Evolutionary conservation across 306 rosid species (phyloP), one percentile per base, ranked within the genome.

Genomic region (Fragaria iinumae): DNA sequence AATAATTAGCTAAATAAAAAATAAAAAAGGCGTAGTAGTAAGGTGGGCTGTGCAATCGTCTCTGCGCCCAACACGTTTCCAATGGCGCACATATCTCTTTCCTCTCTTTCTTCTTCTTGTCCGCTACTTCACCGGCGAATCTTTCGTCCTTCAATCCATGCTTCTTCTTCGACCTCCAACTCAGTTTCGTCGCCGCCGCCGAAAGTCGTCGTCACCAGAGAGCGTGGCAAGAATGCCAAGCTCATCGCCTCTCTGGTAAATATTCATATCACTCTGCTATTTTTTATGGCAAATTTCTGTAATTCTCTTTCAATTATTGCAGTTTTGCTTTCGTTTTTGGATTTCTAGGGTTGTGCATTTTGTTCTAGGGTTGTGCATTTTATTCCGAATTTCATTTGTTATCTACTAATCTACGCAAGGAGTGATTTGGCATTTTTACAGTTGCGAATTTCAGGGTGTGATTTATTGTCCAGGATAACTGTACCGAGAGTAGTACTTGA

Each of bases 161-260:
- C 86, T 69, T 10, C 86, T 45, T 45, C 85, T 53, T 84, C 82
- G 13, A 48, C 77, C 6, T 79, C 84, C 25, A 45, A 79, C 62
- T 74, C 90, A 3, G 69, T 72, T 86, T 70, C 38, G 39, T 16
- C 75, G 3, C 90, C 77, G 3, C 90, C 76, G 2, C 96, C 88
- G 8, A 83, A 82, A 72, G 99, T 96, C 34, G 94, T 96, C 60
- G 98, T 91, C 71, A 96, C 99, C 74, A 91, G 99, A 86, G 98
- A 96, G 86, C 98, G 90, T 7, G 99, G 99, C 87, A 93, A 96
- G 88, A 96, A 96, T 67, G 86, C 83, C 80, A 96, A 96, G 89
- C 98, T 96, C 69, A 86, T 96, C 85, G 56, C 72, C 53, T 91
- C 93, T 83, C 87, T 96, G 96, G 99, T 96, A 66, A 67, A 27